Evolutionary conservation across 2,329 filamentous ascomycete species (phyloP), one percentile per base, ranked within the genome.

Genomic region (Diaporthe sp.): DNA sequence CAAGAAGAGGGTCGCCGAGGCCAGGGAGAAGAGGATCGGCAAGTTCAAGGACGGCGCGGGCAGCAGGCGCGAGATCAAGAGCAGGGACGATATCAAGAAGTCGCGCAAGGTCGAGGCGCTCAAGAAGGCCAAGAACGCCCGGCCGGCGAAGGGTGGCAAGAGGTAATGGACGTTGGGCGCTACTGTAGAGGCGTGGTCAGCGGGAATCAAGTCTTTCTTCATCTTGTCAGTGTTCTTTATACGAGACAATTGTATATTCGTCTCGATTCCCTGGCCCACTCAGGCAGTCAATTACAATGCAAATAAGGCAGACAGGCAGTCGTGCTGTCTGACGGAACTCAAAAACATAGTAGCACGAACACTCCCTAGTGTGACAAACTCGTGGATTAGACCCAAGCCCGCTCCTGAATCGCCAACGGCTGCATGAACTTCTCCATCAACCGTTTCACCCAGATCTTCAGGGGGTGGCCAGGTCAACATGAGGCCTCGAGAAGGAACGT

Each of bases 1-100:
- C 86, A 98, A 97, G 92, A 96, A 96, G 92, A 92, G 95, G 82
- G 93, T 97, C 25, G 92, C 92, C 22, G 95, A 95, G 82, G 96
- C 96, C 61, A 94, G 94, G 85, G 94, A 98, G 88, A 95, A 95
- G 87, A 89, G 94, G 28, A 85, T 95, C 42, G 94, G 94, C 70
- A 90, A 91, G 77, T 96, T 93, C 86, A 91, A 88, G 82, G 93
- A 95, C 79, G 92, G 93, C 44, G 90, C 88, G 79, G 94, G 94
- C 73, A 96, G 93, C 87, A 93, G 86, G 83, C 86, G 88, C 82
- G 96, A 98, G 87, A 86, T 98, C 81, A 95, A 93, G 88, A 94
- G 90, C 75, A 91, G 92, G 74, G 92, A 96, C 60, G 95, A 98
- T 83, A 95, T 98, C 79, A 91, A 94, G 81, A 98, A 95, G 88